Percentiles rank a stretch among this genome's conserved stretches.
These are phyloP conservation scores for Globisporangium lucens DNA, from an alignment of 352 stramenopile species.

Conservation along the genomic window DNA sequence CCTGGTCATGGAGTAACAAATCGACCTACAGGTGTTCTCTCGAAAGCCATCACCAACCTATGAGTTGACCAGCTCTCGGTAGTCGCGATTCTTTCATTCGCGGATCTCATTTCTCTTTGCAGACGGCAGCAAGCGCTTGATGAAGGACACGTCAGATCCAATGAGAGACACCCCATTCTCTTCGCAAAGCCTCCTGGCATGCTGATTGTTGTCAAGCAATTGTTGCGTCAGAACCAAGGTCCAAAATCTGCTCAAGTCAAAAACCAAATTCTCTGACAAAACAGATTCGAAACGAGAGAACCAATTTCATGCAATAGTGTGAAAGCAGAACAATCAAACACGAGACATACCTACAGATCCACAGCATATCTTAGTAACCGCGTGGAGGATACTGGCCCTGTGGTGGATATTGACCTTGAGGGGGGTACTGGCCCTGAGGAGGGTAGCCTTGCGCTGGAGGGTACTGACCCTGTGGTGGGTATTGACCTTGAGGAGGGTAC, in stretches of 20 bases:
- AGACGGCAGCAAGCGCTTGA: neutral
- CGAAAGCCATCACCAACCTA: neutral
- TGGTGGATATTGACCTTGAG: slow-evolving; percentile 28
- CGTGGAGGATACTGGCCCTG: slow-evolving; percentile 25
- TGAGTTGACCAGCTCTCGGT: neutral
- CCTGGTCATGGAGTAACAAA: too few species aligned
- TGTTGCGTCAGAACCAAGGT: neutral
- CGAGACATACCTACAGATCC: neutral
- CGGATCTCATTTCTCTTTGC: neutral
- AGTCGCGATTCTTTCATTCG: neutral
- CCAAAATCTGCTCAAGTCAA: neutral
- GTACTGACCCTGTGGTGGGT: slow-evolving; percentile 26
- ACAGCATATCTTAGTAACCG: slow-evolving; percentile 8
- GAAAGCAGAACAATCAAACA: neutral
- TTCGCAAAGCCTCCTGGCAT: neutral
- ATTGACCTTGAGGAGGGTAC: slow-evolving; percentile 18
- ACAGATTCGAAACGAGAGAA: neutral
- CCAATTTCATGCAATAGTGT: neutral
- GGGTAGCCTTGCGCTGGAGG: slow-evolving; percentile 29
- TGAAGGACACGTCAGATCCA: neutral
- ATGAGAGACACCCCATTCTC: neutral
- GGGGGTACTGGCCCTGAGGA: slow-evolving; percentile 25
- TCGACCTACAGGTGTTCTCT: neutral
- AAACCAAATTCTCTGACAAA: neutral
- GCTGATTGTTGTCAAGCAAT: neutral